Evolutionary conservation across 345 rosid genomes (phyloP).

Genomic region (Syzygium aqueum): DNA sequence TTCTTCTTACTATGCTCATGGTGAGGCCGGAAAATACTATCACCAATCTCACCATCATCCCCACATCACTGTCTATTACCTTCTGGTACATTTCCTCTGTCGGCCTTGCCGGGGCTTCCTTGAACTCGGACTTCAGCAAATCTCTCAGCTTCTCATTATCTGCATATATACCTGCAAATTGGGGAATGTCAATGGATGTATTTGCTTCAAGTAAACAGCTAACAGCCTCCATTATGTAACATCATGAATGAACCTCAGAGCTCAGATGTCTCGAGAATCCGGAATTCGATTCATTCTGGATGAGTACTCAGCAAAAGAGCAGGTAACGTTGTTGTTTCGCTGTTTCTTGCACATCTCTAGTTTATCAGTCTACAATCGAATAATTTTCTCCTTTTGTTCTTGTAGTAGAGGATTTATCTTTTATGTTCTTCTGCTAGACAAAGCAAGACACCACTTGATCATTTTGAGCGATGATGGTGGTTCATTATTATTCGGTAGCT

Average conservation of each 20-base stretch:
- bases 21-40: slow-evolving; percentile 34
- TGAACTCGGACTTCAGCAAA: slow-evolving; percentile 19
- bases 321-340: background rate
- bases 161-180: slow-evolving; percentile 27
- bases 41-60: slow-evolving; percentile 25
- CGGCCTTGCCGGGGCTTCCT: slow-evolving; percentile 25
- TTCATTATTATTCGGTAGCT: background rate
- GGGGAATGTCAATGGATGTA: background rate
- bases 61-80: slow-evolving; percentile 33
- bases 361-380: background rate
- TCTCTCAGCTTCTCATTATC: slow-evolving; percentile 34
- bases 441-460: background rate
- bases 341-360: background rate
- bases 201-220: background rate
- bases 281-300: background rate
- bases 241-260: background rate
- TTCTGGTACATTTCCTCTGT: slow-evolving; percentile 27
- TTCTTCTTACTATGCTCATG: slow-evolving; percentile 33
- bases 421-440: background rate
- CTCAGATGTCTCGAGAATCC: background rate
- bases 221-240: background rate
- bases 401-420: background rate
- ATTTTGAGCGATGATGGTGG: background rate
- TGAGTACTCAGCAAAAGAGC: background rate
- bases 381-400: background rate